Percentiles rank a stretch among this genome's conserved stretches.
These are phyloP conservation scores for Nakaseomyces nivariensis DNA, from an alignment of 1,139 yeast genomes.

Conservation along the genomic window DNA sequence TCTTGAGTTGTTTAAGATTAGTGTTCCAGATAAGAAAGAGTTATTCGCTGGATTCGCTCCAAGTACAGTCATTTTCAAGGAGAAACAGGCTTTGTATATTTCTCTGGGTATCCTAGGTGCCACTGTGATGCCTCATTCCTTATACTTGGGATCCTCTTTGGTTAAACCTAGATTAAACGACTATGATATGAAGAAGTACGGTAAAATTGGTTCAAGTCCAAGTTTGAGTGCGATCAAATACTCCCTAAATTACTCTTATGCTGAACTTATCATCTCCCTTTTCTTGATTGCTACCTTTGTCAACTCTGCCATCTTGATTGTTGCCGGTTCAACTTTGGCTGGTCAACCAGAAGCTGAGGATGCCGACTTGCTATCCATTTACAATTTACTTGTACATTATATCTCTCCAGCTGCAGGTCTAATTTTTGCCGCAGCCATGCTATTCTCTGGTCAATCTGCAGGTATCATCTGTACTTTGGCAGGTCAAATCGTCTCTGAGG, in stretches of 20 bases:
- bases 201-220: conserved; percentile 37
- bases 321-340: conserved; percentile 73
- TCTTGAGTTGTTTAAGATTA: conserved; percentile 61
- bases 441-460: conserved; percentile 95
- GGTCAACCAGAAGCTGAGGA: conserved; percentile 61
- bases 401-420: conserved; percentile 88
- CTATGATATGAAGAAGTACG: conserved; percentile 52
- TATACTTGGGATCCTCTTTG: conserved; percentile 84
- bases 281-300: conserved; percentile 78
- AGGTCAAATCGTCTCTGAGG: conserved; percentile 95
- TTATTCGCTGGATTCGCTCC: conserved; percentile 74
- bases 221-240: conserved; percentile 61
- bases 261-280: conserved; percentile 64
- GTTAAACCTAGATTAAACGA: conserved; percentile 85
- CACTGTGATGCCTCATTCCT: conserved; percentile 95
- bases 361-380: conserved; percentile 83
- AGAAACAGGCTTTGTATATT: conserved; percentile 71
- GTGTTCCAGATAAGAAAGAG: conserved; percentile 45
- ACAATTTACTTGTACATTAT: conserved; percentile 59
- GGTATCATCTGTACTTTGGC: conserved; percentile 97
- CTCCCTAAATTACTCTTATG: conserved; percentile 61
- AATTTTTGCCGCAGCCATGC: conserved; percentile 81
- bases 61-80: conserved; percentile 57
- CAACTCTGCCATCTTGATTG: conserved; percentile 73
- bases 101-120: conserved; percentile 93